Percentiles rank a stretch among this genome's conserved stretches.
phyloP scores from a whole-genome alignment of 805 yeast species.

The Vanderwaltozyma polyspora region DNA sequence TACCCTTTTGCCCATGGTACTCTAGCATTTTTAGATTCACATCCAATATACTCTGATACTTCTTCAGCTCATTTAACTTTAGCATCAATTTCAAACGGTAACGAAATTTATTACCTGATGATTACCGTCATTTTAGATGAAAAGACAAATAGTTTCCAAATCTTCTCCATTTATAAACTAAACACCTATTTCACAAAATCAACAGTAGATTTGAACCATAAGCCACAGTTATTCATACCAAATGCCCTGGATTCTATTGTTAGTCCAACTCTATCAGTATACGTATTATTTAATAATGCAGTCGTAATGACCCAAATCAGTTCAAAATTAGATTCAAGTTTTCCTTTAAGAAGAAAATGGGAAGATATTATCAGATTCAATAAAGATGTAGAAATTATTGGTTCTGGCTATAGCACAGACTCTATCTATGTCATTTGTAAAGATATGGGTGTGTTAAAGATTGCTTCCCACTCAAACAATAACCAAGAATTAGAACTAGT shows the following conservation, averaged over 20 bases:
- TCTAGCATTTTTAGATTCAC: slow-evolving; percentile 52
- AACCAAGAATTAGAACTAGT: slow-evolving; percentile 13
- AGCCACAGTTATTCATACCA: slow-evolving; percentile 47
- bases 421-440: slow-evolving; percentile 40
- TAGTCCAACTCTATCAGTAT: slow-evolving; percentile 33
- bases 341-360: slow-evolving; percentile 46
- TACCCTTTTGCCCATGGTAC: slow-evolving; percentile 43
- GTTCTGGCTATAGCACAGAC: slow-evolving; percentile 43
- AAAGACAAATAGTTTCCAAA: slow-evolving; percentile 38
- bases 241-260: slow-evolving; percentile 30
- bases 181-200: slow-evolving; percentile 39
- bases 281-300: slow-evolving; percentile 46
- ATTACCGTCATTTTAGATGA: slow-evolving; percentile 40
- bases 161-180: slow-evolving; percentile 56
- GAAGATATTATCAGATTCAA: slow-evolving; percentile 65
- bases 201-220: slow-evolving; percentile 10
- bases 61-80: slow-evolving; percentile 38
- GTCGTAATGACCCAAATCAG: slow-evolving; percentile 57
- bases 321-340: slow-evolving; percentile 25
- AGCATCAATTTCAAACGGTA: slow-evolving; percentile 32
- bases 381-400: slow-evolving; percentile 41
- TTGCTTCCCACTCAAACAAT: slow-evolving; percentile 19
- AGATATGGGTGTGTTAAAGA: slow-evolving; percentile 48
- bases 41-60: slow-evolving; percentile 33
- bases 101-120: slow-evolving; percentile 32